Evolutionary conservation across 352 stramenopile genomes (phyloP).

Genomic region (Phytophthora pluvialis): DNA sequence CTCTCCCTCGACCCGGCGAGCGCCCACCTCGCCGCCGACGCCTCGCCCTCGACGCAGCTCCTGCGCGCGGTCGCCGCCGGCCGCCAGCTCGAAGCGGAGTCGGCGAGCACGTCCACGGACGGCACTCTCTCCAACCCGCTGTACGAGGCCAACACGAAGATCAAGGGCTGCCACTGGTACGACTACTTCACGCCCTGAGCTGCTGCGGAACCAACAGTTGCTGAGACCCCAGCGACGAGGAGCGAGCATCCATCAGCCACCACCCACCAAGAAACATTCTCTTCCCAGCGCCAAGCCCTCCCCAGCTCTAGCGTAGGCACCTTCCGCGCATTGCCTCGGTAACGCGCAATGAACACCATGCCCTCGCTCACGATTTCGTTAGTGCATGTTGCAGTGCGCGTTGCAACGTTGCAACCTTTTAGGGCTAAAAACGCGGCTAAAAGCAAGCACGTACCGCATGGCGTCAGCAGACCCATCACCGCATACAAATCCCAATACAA

Average conservation of each 20-base stretch:
- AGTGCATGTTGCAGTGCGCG: slow-evolving; percentile 8
- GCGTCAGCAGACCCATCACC: neutral
- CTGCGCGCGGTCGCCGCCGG: slow-evolving; percentile 1
- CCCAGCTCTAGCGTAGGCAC: neutral
- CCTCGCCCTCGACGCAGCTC: neutral
- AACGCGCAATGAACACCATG: slow-evolving; percentile 5
- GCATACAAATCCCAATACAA: slow-evolving; percentile 7
- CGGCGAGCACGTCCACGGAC: slow-evolving; percentile 6
- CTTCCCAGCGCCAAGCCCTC: neutral
- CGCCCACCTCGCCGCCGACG: slow-evolving; percentile 4
- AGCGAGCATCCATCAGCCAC: slow-evolving; percentile 9
- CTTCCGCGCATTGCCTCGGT: neutral
- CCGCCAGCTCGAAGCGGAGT: slow-evolving; percentile 15
- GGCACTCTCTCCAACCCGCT: slow-evolving; percentile 11
- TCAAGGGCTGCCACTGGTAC: slow-evolving; percentile 31
- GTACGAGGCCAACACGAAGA: slow-evolving; percentile 27
- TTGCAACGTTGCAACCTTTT: slow-evolving; percentile 4
- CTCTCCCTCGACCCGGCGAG: slow-evolving; percentile 12
- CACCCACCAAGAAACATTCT: slow-evolving; percentile 6
- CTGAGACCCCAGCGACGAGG: slow-evolving; percentile 6
- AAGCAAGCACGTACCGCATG: slow-evolving; percentile 14
- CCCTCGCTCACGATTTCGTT: slow-evolving; percentile 23
- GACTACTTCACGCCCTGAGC: slow-evolving; percentile 31
- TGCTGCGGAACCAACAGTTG: slow-evolving; percentile 37
- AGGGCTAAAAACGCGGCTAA: slow-evolving; percentile 11